Evolutionary conservation across 371 early-diverging fungal genomes (phyloP), one percentile per base, ranked within the genome.

Genomic region (Coelomomyces lativittatus): DNA sequence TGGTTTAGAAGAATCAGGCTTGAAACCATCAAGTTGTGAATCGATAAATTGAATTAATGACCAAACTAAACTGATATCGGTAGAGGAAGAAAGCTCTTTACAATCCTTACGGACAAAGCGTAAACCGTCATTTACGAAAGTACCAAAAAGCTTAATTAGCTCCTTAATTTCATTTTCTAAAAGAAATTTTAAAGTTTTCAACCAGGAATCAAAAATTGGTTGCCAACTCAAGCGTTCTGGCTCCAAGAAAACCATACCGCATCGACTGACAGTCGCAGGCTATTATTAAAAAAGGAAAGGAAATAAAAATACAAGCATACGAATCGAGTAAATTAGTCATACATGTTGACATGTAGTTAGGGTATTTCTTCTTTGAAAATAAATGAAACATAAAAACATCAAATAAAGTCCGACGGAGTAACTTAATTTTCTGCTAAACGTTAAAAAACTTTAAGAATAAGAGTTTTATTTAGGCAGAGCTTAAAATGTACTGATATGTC

Each of bases 221-320:
- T 32, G n/a, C 28, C 59, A 47, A 14, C 76, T 73, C 7, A 75
- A 54, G 2, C 72, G 72, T 9, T 56, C 61, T 4, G 76, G 76
- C 51, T 75, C 76, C 60, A 75, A 62, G 48, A 70, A 75, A 30
- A 75, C 68, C 76, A 75, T 75, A 24, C 76, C 76, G 45, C 76
- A 75, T 6, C 76, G 57, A 6, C 68, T 67, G 0, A 75, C 76
- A 3, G 76, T 75, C 7, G 76, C 76, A 0, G 76, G 76, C 32
- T 39, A 39, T n/a, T n/a, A n/a, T n/a, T n/a, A n/a, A n/a, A n/a
- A n/a, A n/a, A n/a, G n/a, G n/a, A n/a, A n/a, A n/a, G n/a, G n/a
- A n/a, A n/a, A n/a, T n/a, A n/a, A n/a, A n/a, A n/a, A n/a, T n/a
- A n/a, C n/a, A n/a, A n/a, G n/a, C n/a, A n/a, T n/a, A n/a, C n/a